Evolutionary conservation across 495 filamentous ascomycete species (phyloP), one percentile per base, ranked within the genome.

Genomic region (Friedmanniomyces endolithicus): DNA sequence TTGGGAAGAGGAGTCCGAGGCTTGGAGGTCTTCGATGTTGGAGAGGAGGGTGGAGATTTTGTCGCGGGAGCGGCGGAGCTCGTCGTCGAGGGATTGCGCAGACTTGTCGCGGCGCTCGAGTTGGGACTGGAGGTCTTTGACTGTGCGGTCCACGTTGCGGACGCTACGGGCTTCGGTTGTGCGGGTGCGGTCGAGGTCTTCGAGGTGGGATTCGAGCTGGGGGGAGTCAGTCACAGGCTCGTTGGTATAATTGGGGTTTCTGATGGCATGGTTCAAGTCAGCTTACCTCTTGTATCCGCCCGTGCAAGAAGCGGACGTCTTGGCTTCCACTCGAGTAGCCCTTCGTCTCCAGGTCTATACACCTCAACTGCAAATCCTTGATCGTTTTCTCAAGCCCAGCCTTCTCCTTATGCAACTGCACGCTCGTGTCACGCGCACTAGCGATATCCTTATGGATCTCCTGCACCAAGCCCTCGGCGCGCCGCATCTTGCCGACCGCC

Each of bases 401-500:
- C 70, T 95, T 98, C 53, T 97, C 88, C 69, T 90, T 95, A 72
- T 92, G 85, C 44, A 98, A 76, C 55, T 83, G 81, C 14, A 83
- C 82, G 61, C 84, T 90, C 40, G 76, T 75, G 61, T 98, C 94
- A 17, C 92, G 79, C 66, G 96, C 92, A 14, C 79, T 82, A n/a
- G 83, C 83, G 43, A 97, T 86, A 63, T 98, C 92, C 70, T 94
- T 94, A 66, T 97, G 90, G 55, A 92, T 84, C 70, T 98, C 94
- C 17, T 80, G 79, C 1, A 81, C 81, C 16, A 98, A 72, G 35
- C 88, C 87, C 64, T 98, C 92, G 0, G 94, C 89, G 12, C 90
- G 83, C n/a, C 92, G 78, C 92, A 98, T 98, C 74, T 97, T 97
- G 64, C 88, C 90, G 44, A 97, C 84, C 0, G 92, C 92, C 1